Base-by-base conservation (phyloP, 495 filamentous ascomycete genomes). In the Peziza echinospora region DNA sequence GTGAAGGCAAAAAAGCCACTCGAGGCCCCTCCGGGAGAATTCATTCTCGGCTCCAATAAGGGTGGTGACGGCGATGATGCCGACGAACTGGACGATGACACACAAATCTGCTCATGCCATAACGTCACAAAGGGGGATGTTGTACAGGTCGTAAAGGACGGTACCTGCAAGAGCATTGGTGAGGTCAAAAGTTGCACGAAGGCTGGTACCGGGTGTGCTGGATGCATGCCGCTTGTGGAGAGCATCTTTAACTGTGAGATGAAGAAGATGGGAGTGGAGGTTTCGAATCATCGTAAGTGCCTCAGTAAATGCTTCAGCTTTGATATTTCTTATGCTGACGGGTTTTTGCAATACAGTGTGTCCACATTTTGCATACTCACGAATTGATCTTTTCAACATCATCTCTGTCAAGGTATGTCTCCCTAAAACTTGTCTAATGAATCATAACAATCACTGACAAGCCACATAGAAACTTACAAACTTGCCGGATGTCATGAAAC, bases 141-240 rank as follows among this genome's bases (percentile, higher is more conserved):
- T 8, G 72, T 77, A 21, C 71, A 70, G 7, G 69, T 65, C 10
- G 73, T 91, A 60, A 91, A 85, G 56, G 75, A 78, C 45, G 86
- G 83, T 25, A 76, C 71, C 25, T 93, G 85, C 67, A 92, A 82
- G 62, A 78, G 77, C 5, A 72, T 93, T 25, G 82, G 76, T 24
- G 80, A 93, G 45, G 74, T 93, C 55, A 93, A 96, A 63, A 76
- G 82, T 2, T 93, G 84, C 64, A 96, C 87, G 26, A 93, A 93
- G 56, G 87, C 86, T 47, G 87, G 87, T 25, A 92, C 84, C 8
- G 87, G 87, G 4, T 96, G 87, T 58, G 87, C 84, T 54, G 86
- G 87, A 11, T 96, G 87, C 60, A 78, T 96, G 73, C 87, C 87
- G 9, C 70, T 96, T 24, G 82, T 93, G 1, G 82, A 84, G 42